Conservation (phyloP, 768 basidiomycete species). For the Mycena latifolia region DNA sequence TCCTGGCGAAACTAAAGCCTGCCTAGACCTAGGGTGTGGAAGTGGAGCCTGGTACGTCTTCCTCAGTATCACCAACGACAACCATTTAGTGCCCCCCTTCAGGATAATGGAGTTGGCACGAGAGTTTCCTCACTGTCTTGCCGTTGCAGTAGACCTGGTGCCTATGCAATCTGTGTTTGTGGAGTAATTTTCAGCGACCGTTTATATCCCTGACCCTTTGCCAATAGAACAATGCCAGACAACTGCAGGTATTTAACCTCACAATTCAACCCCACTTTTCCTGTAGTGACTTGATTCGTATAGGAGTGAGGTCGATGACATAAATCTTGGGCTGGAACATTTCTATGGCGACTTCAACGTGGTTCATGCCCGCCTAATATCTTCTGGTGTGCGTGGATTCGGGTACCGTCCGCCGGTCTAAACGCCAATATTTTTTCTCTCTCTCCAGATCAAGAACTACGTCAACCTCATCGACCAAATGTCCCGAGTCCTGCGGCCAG, state of each 20-base stretch:
- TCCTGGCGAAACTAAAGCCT: constrained; percentile 69
- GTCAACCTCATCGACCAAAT: constrained; percentile 74
- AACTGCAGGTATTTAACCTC: constrained; percentile 70
- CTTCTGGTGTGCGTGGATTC: constrained; percentile 71
- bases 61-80: background rate
- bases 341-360: constrained; percentile 85
- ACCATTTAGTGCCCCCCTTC: background rate
- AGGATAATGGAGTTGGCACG: constrained; percentile 84
- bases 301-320: constrained; percentile 88
- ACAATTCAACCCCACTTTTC: constrained; percentile 14
- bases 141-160: constrained; percentile 83
- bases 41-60: constrained; percentile 76
- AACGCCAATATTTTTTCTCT: constrained; percentile 28
- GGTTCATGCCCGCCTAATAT: constrained; percentile 78
- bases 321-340: constrained; percentile 87
- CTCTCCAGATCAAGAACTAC: constrained; percentile 75
- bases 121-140: constrained; percentile 76
- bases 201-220: constrained; percentile 33
- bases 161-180: constrained; percentile 82
- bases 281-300: constrained; percentile 6
- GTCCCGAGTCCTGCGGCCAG: constrained; percentile 73
- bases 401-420: constrained; percentile 17
- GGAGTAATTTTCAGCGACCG: constrained; percentile 19
- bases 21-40: constrained; percentile 84
- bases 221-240: constrained; percentile 69